Conservation (phyloP, 805 yeast species). For the Teunomyces cretensis region DNA sequence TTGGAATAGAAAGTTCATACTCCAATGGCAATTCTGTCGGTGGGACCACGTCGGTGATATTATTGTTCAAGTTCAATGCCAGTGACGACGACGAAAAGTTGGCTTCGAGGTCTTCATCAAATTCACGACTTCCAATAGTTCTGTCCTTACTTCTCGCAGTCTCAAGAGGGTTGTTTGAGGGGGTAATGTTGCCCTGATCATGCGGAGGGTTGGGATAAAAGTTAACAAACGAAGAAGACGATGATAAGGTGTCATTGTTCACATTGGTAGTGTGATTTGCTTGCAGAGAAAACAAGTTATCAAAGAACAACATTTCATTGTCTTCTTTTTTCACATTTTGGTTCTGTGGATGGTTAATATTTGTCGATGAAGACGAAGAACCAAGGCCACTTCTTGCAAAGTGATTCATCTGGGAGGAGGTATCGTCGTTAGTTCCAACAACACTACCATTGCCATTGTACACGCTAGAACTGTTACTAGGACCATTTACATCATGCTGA, state of each 20-base stretch:
- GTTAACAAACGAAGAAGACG: conserved; percentile 9
- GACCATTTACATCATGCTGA: conserved; percentile 1
- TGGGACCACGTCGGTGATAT: conserved; percentile 8
- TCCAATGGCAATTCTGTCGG: conserved; percentile 10
- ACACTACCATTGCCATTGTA: conserved; percentile 3
- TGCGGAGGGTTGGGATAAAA: conserved; percentile 3
- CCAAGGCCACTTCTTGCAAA: conserved; percentile 15
- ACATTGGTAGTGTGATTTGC: neutral
- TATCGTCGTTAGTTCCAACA: conserved; percentile 4
- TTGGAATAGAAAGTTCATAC: conserved; percentile 11
- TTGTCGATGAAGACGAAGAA: conserved; percentile 4
- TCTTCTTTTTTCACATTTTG: conserved; percentile 3
- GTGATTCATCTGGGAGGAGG: conserved; percentile 8
- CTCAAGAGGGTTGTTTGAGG: neutral
- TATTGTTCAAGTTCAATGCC: conserved; percentile 4
- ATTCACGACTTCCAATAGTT: neutral
- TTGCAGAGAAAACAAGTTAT: conserved; percentile 5
- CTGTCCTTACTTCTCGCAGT: neutral
- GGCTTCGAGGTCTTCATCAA: conserved; percentile 1
- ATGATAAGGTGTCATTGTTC: conserved; percentile 5
- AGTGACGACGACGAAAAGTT: conserved; percentile 1
- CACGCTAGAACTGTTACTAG: conserved; percentile 4
- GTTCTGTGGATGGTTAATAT: neutral
- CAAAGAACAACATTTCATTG: conserved; percentile 3
- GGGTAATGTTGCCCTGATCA: neutral